These are phyloP conservation scores for Nicotiana tabacum DNA, from an alignment of 257 asterid species.

Conservation along the genomic window DNA sequence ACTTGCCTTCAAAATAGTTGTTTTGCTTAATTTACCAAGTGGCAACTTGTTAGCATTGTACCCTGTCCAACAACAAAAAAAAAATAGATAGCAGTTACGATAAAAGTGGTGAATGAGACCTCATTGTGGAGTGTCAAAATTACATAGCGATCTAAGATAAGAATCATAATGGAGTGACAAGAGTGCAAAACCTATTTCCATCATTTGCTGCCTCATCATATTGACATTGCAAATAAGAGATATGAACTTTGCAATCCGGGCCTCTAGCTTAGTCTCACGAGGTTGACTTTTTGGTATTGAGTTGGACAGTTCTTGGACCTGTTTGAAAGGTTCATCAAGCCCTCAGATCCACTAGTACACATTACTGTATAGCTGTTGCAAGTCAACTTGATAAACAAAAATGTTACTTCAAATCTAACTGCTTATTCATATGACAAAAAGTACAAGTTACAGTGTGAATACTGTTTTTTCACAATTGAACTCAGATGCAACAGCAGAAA, in stretches of 20 bases:
- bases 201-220: slow-evolving; percentile 98
- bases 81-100: slow-evolving; percentile 1
- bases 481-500: slow-evolving; percentile 12
- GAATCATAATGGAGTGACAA: background rate
- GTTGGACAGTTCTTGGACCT: slow-evolving; percentile 40
- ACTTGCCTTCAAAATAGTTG: slow-evolving; percentile 78
- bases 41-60: slow-evolving; percentile 95
- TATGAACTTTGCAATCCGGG: slow-evolving; percentile 73
- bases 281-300: slow-evolving; percentile 33
- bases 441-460: background rate
- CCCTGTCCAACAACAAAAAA: slow-evolving; percentile 41
- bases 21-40: slow-evolving; percentile 87
- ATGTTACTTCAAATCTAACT: background rate
- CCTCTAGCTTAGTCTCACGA: slow-evolving; percentile 69
- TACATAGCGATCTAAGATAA: background rate
- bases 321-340: slow-evolving; percentile 11
- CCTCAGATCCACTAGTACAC: slow-evolving; percentile 4
- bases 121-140: background rate
- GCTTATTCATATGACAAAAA: background rate
- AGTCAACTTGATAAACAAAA: background rate
- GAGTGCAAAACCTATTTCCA: slow-evolving; percentile 64
- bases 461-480: background rate
- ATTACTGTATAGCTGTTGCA: background rate
- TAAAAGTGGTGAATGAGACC: background rate
- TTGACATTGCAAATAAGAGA: slow-evolving; percentile 80